Evolutionary conservation across 2,329 filamentous ascomycete genomes (phyloP).

Genomic region (Verticillium klebahnii): DNA sequence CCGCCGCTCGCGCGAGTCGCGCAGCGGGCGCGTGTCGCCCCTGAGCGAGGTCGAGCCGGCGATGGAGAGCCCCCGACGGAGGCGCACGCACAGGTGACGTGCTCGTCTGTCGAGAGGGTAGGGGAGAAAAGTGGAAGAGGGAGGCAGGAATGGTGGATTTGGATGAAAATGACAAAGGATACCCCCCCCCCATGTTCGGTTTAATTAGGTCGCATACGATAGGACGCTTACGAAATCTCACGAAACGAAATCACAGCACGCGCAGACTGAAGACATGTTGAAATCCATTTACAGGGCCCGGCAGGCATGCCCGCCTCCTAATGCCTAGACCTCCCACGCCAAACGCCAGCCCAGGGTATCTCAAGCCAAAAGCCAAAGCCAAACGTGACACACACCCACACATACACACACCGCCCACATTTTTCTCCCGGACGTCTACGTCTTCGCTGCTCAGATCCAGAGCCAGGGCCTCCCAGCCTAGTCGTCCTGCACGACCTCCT

Average conservation of each 20-base stretch:
- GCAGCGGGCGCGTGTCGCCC: not conserved
- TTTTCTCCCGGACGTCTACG: too few relatives aligned
- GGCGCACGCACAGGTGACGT: not conserved
- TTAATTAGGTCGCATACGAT: not conserved
- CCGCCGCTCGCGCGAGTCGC: not conserved
- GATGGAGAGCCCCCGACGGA: not conserved
- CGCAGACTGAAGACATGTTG: not conserved
- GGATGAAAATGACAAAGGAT: not conserved
- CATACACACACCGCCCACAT: too few relatives aligned
- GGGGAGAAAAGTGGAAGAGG: not conserved
- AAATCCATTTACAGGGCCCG: not conserved
- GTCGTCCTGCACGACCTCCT: constrained; percentile 62
- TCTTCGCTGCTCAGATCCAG: too few relatives aligned
- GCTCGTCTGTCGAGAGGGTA: not conserved
- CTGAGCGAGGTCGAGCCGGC: not conserved
- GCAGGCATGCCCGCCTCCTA: not conserved
- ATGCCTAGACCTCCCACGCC: not conserved
- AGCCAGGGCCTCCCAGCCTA: constrained; percentile 17
- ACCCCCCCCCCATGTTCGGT: not conserved
- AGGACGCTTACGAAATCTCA: not conserved
- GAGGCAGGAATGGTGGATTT: not conserved
- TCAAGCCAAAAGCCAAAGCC: constrained; percentile 4
- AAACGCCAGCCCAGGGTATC: constrained; percentile 6
- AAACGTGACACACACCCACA: not conserved
- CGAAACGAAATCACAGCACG: not conserved